A percentile compares a stretch with the other conserved stretches of the same genome.
Conservation (phyloP, 352 stramenopile species). For the Thalassiosira exigua region DNA sequence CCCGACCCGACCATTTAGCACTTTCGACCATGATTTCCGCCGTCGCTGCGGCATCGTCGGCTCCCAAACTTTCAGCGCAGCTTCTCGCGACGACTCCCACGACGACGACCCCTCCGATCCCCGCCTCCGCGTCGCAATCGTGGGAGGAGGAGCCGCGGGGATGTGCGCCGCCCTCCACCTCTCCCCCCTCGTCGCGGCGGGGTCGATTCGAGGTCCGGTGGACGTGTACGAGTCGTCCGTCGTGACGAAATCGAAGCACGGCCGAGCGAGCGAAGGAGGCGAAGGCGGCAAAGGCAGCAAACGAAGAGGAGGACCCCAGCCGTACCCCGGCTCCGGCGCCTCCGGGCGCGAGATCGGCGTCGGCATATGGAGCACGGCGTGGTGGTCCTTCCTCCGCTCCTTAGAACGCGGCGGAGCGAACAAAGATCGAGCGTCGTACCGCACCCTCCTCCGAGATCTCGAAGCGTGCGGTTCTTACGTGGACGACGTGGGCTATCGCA, state of each 20-base stretch:
- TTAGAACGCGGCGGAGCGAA: constrained; percentile 16
- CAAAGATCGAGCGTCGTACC: constrained; percentile 62
- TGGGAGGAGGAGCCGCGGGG: constrained; percentile 73
- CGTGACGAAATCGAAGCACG: constrained; percentile 5
- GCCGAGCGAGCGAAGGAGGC: neutral
- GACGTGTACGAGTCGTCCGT: constrained; percentile 69
- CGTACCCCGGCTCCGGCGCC: constrained; percentile 41
- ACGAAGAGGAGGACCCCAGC: constrained; percentile 23
- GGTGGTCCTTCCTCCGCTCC: constrained; percentile 59
- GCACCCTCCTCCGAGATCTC: constrained; percentile 60
- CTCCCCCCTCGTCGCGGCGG: constrained; percentile 63
- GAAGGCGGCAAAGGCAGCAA: neutral
- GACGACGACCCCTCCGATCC: neutral
- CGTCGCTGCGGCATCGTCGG: too few species aligned
- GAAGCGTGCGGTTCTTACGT: constrained; percentile 63
- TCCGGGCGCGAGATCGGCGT: constrained; percentile 72
- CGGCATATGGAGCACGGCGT: constrained; percentile 79
- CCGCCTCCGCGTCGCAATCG: constrained; percentile 71
- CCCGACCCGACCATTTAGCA: too few species aligned
- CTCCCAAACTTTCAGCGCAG: too few species aligned
- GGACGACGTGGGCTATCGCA: constrained; percentile 76
- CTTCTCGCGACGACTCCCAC: constrained; percentile 3
- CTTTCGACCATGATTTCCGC: too few species aligned
- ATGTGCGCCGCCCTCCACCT: constrained; percentile 78
- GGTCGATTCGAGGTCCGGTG: constrained; percentile 70